Conservation (phyloP, 129 eudicot genomes). For the Flaveria bidentis region DNA sequence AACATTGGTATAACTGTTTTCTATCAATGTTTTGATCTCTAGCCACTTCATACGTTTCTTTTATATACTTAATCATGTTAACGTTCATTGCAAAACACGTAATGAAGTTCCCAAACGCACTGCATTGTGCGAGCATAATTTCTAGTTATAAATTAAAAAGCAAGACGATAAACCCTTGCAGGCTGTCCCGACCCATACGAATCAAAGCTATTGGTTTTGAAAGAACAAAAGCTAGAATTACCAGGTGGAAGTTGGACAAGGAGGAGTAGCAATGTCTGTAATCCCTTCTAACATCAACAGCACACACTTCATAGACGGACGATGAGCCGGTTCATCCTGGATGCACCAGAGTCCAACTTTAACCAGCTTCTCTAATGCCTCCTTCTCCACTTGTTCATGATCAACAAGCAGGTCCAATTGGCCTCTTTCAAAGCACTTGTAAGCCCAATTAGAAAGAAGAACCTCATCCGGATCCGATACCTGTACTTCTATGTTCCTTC, state of each 20-base stretch:
- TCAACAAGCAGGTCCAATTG: constrained; percentile 5
- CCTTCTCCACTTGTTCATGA: neutral
- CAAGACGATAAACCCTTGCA: too few species aligned
- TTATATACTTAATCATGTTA: too few species aligned
- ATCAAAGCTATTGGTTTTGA: too few species aligned
- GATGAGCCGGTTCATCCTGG: constrained; percentile 11
- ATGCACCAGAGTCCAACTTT: constrained; percentile 4
- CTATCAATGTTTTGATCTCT: too few species aligned
- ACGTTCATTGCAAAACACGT: too few species aligned
- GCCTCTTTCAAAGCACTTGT: constrained; percentile 9
- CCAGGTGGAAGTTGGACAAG: constrained; percentile 4
- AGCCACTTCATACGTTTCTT: too few species aligned
- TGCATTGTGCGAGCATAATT: too few species aligned
- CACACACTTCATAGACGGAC: constrained; percentile 13
- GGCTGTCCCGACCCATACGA: too few species aligned
- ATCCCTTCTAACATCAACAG: constrained; percentile 11
- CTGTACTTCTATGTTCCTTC: neutral
- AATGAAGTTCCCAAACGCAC: too few species aligned
- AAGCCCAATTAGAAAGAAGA: constrained; percentile 9
- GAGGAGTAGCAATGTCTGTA: constrained; percentile 5
- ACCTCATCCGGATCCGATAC: neutral
- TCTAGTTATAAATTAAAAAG: too few species aligned
- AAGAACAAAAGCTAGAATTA: neutral
- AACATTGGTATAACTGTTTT: too few species aligned
- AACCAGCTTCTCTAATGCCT: neutral